These are phyloP conservation scores for Zanthoxylum bungeanum DNA, from an alignment of 345 rosid species.

Conservation along the genomic window DNA sequence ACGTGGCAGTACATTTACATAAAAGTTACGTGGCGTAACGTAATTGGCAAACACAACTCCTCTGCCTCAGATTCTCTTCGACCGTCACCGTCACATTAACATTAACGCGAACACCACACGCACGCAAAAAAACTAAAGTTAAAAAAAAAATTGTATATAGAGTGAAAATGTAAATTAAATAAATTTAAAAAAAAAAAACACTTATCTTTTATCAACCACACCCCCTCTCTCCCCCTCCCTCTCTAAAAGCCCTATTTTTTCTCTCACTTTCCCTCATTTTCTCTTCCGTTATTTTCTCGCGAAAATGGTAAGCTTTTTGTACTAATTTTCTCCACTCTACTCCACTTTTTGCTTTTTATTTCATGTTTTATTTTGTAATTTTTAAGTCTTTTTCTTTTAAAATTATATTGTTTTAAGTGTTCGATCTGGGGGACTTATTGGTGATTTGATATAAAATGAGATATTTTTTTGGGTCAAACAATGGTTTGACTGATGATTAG, in stretches of 20 bases:
- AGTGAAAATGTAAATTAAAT: background rate
- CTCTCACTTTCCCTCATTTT: constrained; percentile 23
- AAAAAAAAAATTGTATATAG: no score
- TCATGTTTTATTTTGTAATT: background rate
- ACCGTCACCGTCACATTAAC: constrained; percentile 11
- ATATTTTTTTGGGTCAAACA: background rate
- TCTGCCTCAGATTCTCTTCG: background rate
- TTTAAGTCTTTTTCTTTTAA: background rate
- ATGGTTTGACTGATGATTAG: background rate
- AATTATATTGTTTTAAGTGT: background rate
- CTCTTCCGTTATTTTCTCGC: constrained; percentile 19
- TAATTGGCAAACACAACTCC: background rate
- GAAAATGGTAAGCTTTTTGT: constrained; percentile 34
- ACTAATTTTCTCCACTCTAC: background rate
- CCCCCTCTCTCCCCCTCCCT: background rate
- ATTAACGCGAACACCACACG: background rate
- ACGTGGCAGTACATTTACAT: background rate
- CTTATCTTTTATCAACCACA: constrained; percentile 5
- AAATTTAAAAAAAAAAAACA: background rate
- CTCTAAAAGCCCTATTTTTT: constrained; percentile 35
- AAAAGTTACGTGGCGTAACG: background rate
- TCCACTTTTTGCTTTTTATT: background rate
- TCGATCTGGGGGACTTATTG: constrained; percentile 1
- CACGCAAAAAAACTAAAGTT: background rate
- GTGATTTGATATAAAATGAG: background rate